phyloP scores from a whole-genome alignment of 768 basidiomycete species.

The Paxillus involutus region DNA sequence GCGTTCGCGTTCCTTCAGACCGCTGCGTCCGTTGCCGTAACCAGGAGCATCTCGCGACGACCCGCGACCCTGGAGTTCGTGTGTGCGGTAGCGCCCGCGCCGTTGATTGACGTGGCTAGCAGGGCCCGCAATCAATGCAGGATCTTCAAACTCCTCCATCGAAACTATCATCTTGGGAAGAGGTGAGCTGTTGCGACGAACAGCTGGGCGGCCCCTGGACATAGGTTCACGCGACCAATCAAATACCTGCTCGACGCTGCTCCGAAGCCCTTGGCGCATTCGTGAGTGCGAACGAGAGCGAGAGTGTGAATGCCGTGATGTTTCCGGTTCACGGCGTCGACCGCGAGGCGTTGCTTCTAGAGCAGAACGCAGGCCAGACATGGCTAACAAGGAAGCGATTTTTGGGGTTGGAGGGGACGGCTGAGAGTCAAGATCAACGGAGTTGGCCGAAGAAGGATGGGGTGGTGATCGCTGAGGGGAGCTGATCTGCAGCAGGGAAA shows the following conservation, averaged over 20 bases:
- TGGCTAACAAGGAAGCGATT: constrained; percentile 33
- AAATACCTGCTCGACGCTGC: constrained; percentile 44
- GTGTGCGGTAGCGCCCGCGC: constrained; percentile 55
- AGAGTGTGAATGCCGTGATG: constrained; percentile 33
- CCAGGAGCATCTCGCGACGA: constrained; percentile 54
- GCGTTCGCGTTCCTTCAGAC: constrained; percentile 47
- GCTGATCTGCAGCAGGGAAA: constrained; percentile 64
- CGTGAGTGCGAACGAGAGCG: constrained; percentile 45
- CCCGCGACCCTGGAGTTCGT: constrained; percentile 50
- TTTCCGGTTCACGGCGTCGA: constrained; percentile 44
- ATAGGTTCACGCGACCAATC: constrained; percentile 47
- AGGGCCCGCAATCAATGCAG: constrained; percentile 22
- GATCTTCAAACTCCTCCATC: constrained; percentile 34
- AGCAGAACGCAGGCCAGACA: constrained; percentile 35
- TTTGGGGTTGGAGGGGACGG: constrained; percentile 66
- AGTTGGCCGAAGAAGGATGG: constrained; percentile 46
- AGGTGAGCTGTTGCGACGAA: constrained; percentile 59
- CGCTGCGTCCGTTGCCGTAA: constrained; percentile 64
- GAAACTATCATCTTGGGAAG: constrained; percentile 47
- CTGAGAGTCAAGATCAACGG: constrained; percentile 37
- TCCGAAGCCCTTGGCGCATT: constrained; percentile 26
- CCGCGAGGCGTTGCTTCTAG: constrained; percentile 52
- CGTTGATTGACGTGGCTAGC: constrained; percentile 27
- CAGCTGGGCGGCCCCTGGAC: constrained; percentile 43
- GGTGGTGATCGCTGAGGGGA: constrained; percentile 39